A percentile compares a stretch with the other conserved stretches of the same genome.
Evolutionary conservation across 2,329 filamentous ascomycete genomes (phyloP).

Genomic region (Aspergillus sp.): DNA sequence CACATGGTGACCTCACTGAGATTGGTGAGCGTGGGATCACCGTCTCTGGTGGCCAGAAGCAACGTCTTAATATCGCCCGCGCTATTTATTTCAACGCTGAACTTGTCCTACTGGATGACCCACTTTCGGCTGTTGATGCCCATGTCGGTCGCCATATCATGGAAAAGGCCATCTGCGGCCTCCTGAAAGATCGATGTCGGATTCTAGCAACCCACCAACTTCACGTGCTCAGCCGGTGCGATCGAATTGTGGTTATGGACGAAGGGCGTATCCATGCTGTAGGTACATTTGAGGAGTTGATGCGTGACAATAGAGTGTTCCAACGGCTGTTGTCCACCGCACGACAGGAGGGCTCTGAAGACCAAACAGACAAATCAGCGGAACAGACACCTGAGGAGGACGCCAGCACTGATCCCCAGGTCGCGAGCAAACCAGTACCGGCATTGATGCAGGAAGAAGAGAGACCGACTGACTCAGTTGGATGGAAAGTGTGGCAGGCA

Average conservation of each 20-base stretch:
- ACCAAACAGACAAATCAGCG: constrained; percentile 43
- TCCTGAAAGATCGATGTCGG: constrained; percentile 84
- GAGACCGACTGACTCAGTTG: constrained; percentile 70
- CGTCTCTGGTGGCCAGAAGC: no score
- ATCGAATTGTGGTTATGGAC: constrained; percentile 87
- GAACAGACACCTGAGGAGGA: constrained; percentile 20
- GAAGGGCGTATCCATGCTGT: constrained; percentile 64
- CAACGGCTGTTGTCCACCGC: constrained; percentile 67
- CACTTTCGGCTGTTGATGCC: no score
- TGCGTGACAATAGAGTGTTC: constrained; percentile 75
- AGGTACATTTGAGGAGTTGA: constrained; percentile 86
- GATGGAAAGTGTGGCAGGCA: constrained; percentile 73
- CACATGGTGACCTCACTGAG: no score
- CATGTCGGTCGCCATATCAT: no score
- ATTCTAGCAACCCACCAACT: constrained; percentile 93
- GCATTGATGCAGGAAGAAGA: constrained; percentile 50
- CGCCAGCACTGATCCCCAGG: not conserved
- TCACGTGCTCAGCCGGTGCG: constrained; percentile 85
- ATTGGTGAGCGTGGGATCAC: no score
- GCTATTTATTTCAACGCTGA: no score
- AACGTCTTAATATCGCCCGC: no score
- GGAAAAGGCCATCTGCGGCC: constrained; percentile 81
- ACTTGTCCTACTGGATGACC: no score
- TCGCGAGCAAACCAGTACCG: constrained; percentile 4
- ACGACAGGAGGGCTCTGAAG: constrained; percentile 43